phyloP scores from a whole-genome alignment of 2,329 filamentous ascomycete species.

The Didymella sp. region DNA sequence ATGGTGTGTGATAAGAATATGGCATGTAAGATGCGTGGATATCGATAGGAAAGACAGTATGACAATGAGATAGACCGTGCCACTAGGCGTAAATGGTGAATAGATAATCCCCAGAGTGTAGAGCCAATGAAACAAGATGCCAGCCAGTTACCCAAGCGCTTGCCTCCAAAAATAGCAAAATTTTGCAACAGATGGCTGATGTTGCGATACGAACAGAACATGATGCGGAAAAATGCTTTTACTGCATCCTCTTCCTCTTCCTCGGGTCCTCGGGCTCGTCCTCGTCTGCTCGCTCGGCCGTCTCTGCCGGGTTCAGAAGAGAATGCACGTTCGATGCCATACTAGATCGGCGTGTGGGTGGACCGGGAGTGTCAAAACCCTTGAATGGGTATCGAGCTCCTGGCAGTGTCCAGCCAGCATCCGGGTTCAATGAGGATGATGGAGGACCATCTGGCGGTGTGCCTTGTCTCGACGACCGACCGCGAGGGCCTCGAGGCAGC shows the following conservation, averaged over 20 bases:
- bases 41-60: conserved; percentile 9
- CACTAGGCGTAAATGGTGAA: background rate
- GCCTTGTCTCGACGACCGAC: conserved; percentile 59
- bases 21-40: conserved; percentile 18
- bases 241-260: conserved; percentile 62
- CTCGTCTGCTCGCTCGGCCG: conserved; percentile 69
- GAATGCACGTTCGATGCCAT: conserved; percentile 75
- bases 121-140: conserved; percentile 1
- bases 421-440: conserved; percentile 58
- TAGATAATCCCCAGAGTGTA: background rate
- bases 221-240: background rate
- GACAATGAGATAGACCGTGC: conserved; percentile 1
- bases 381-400: conserved; percentile 59
- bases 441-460: conserved; percentile 63
- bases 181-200: background rate
- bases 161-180: background rate
- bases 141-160: conserved; percentile 1
- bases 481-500: conserved; percentile 61
- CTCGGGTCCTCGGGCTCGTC: conserved; percentile 67
- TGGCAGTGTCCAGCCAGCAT: conserved; percentile 64
- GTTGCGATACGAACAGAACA: background rate
- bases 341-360: conserved; percentile 71
- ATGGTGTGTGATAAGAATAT: background rate
- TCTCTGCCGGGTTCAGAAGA: conserved; percentile 72
- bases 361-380: conserved; percentile 60